Base-by-base conservation (phyloP, 768 basidiomycete genomes). In the Serendipita sp. region DNA sequence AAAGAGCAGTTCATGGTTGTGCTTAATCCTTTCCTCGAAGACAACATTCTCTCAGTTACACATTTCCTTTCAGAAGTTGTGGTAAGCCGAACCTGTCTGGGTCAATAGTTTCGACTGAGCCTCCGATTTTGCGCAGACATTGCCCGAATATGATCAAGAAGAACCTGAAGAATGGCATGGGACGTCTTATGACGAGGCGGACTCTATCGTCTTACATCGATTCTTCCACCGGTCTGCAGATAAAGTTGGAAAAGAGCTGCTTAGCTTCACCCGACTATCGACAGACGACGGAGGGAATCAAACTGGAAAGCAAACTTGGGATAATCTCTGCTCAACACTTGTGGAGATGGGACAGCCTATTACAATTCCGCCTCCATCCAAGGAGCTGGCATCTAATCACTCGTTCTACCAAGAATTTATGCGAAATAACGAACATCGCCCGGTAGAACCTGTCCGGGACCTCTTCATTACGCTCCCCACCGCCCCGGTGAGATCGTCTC, bases 1-100 rank as follows among this genome's bases (percentile, higher is more conserved):
- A 93, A 93, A 73, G 92, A 95, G 70, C 81, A 84, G 2, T 85
- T 91, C 70, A 91, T 93, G 89, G 83, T 83, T 34, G 78, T 81
- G 38, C 73, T 94, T 65, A 94, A 94, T 72, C 77, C 80, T 11
- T 92, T 92, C 75, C 74, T 91, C 34, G 77, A 78, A 65, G 79
- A 76, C 8, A 87, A 89, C 63, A 87, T 90, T 63, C 76, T 82
- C 38, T 83, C 80, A 46, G 83, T 93, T 34, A 89, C 88, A 2
- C 78, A 83, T 44, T 92, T 87, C 75, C 74, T 93, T 65, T 88
- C 82, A 65, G 85, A 88, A 68, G 76, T 91, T 58, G 82, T 85
- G 70, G 89, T 89, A 69, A 65, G 82, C 72, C 23, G 23, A 5
- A 66, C 52, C 45, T 41, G 16, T 36, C 13, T 38, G 34, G 47